A percentile compares a stretch with the other conserved stretches of the same genome.
Evolutionary conservation across 2,329 filamentous ascomycete genomes (phyloP).

Genomic region (Penicillium hordei): DNA sequence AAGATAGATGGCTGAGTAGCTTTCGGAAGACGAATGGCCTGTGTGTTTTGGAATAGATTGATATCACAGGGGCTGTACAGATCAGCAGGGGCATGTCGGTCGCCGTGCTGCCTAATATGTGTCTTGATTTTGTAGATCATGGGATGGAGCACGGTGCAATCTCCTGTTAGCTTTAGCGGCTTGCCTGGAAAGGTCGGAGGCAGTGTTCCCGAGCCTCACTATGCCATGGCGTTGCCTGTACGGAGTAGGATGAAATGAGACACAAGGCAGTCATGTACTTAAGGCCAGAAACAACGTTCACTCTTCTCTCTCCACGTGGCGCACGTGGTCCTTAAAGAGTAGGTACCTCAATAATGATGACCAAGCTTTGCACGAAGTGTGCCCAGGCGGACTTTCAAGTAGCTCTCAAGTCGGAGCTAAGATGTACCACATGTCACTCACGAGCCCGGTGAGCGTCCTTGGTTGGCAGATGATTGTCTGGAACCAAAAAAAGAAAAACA

Average conservation of each 20-base stretch:
- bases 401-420: not conserved
- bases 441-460: not conserved
- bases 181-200: not conserved
- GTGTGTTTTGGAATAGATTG: not conserved
- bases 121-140: constrained; percentile 2
- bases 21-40: not conserved
- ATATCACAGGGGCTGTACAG: constrained; percentile 2
- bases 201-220: not conserved
- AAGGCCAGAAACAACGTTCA: not conserved
- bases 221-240: not conserved
- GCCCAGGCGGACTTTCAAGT: not conserved
- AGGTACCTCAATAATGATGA: not conserved
- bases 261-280: not conserved
- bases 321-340: not conserved
- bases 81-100: constrained; percentile 3
- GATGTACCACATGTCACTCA: not conserved
- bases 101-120: not conserved
- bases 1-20: not conserved
- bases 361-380: not conserved
- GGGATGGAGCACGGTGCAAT: not conserved
- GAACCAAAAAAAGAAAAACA: not conserved
- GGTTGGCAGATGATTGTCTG: not conserved
- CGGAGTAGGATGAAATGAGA: not conserved
- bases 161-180: not conserved
- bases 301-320: not conserved